These are phyloP conservation scores for Solanum boliviense DNA, from an alignment of 257 asterid genomes.

Conservation along the genomic window DNA sequence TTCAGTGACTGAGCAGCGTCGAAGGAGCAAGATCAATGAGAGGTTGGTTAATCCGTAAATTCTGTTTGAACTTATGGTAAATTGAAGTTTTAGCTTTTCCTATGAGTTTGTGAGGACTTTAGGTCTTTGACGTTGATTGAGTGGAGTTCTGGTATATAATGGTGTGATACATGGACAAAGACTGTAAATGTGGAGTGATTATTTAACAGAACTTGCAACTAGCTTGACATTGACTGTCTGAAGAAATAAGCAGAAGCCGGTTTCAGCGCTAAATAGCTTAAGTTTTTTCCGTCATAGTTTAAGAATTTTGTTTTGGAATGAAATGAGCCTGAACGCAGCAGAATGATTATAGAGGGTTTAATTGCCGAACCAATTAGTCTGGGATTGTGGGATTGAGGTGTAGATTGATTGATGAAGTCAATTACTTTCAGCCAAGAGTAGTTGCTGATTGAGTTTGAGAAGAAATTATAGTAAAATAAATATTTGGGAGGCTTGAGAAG, in stretches of 20 bases:
- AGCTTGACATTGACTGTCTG: neutral
- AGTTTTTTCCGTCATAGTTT: neutral
- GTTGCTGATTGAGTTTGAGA: neutral
- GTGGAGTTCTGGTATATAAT: neutral
- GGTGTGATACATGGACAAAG: neutral
- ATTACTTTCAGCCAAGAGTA: neutral
- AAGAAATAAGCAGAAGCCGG: neutral
- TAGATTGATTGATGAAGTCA: neutral
- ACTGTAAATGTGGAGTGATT: neutral
- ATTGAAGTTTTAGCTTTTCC: neutral
- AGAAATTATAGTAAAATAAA: neutral
- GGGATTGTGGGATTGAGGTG: neutral
- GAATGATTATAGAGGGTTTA: neutral
- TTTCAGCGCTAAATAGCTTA: neutral
- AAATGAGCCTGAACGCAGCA: neutral
- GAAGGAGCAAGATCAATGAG: slow-evolving; percentile 35
- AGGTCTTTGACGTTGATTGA: neutral
- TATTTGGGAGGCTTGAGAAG: neutral
- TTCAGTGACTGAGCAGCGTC: slow-evolving; percentile 31
- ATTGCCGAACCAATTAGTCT: neutral
- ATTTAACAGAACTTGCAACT: neutral
- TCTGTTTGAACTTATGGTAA: neutral
- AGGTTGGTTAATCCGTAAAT: slow-evolving; percentile 3
- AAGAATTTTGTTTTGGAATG: neutral
- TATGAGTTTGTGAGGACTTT: neutral